Evolutionary conservation across 768 basidiomycete genomes (phyloP).

Genomic region (Lactifluus pinguis): DNA sequence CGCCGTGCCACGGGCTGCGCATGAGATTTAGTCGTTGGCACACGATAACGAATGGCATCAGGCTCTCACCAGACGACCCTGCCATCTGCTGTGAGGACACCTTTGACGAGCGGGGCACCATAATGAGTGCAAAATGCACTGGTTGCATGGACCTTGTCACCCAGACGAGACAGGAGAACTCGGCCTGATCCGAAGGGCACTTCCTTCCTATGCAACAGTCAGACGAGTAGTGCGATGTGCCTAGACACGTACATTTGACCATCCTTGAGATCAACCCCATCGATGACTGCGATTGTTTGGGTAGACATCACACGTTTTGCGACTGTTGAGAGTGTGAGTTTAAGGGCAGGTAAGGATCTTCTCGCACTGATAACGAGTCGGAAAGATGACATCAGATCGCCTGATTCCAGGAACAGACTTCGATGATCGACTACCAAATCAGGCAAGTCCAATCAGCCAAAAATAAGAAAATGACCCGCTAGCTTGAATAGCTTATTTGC

Average conservation of each 20-base stretch:
- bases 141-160: constrained; percentile 68
- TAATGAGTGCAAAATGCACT: constrained; percentile 88
- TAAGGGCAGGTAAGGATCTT: background rate
- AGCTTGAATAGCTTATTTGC: too few relatives aligned
- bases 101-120: constrained; percentile 79
- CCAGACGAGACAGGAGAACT: constrained; percentile 68
- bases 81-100: constrained; percentile 70
- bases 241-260: constrained; percentile 40
- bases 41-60: background rate
- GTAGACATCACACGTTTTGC: constrained; percentile 25
- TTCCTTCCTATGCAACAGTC: constrained; percentile 53
- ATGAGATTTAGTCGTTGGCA: background rate
- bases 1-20: constrained; percentile 79
- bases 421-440: too few relatives aligned
- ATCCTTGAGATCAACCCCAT: constrained; percentile 40
- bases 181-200: constrained; percentile 71
- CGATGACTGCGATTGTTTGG: constrained; percentile 41
- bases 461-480: too few relatives aligned
- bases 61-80: constrained; percentile 62
- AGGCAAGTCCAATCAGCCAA: too few relatives aligned
- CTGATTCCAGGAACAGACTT: background rate
- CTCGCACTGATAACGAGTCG: background rate
- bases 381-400: background rate
- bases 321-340: background rate
- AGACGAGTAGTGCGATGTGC: background rate